A percentile compares a stretch with the other conserved stretches of the same genome.
Conservation (phyloP, 179 eudicot genomes). For the Dionaea muscipula region DNA sequence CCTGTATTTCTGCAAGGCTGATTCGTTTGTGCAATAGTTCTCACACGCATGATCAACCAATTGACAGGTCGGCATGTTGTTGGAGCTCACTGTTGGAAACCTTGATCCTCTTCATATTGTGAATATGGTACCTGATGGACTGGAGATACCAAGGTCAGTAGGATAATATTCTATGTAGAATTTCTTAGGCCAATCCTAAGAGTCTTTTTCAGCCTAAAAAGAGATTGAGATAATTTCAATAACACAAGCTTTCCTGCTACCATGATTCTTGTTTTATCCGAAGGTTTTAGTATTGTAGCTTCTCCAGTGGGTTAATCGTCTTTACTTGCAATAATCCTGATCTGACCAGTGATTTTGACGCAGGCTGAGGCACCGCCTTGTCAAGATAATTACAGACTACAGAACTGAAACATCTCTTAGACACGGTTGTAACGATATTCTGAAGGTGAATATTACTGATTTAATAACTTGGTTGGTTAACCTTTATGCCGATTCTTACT, state of each 20-base stretch:
- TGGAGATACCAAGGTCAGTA: slow-evolving; percentile 91
- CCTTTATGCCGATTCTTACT: not conserved
- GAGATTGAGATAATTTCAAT: too few relatives aligned
- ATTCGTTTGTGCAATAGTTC: not conserved
- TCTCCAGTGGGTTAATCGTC: too few relatives aligned
- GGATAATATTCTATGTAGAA: not conserved
- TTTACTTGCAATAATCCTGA: too few relatives aligned
- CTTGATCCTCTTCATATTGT: slow-evolving; percentile 93
- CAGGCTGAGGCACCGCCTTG: slow-evolving; percentile 88
- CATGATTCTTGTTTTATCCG: too few relatives aligned
- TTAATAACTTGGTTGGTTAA: slow-evolving; percentile 1
- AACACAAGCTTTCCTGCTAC: too few relatives aligned
- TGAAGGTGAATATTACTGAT: slow-evolving; percentile 41
- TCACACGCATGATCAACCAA: slow-evolving; percentile 5
- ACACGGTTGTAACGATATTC: slow-evolving; percentile 84
- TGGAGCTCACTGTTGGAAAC: slow-evolving; percentile 96
- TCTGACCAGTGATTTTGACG: not conserved
- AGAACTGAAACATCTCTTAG: slow-evolving; percentile 94
- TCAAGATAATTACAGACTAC: slow-evolving; percentile 84
- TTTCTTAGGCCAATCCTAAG: too few relatives aligned
- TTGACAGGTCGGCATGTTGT: slow-evolving; percentile 81
- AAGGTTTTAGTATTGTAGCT: too few relatives aligned
- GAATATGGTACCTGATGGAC: slow-evolving; percentile 83
- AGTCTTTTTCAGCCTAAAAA: too few relatives aligned
- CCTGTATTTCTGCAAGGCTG: not conserved